Base-by-base conservation (phyloP, 2,329 filamentous ascomycete species). In the Orbilia quercus region DNA sequence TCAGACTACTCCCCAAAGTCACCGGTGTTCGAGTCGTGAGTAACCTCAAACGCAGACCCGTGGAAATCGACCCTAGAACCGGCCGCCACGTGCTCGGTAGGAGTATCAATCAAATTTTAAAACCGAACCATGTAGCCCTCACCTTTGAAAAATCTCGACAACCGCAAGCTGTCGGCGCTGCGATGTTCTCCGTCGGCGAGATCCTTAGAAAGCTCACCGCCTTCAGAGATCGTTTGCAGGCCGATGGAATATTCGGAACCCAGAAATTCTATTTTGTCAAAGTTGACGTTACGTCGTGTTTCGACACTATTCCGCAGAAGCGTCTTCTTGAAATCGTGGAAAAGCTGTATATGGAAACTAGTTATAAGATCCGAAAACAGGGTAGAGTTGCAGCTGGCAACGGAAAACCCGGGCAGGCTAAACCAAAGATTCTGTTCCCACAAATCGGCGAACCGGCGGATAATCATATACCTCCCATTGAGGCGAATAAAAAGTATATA, bases 261-360 rank as follows among this genome's bases (percentile, higher is more conserved):
- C 83, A 80, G 2, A 76, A 76, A 45, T 81, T 97, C 0, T 98
- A 91, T 80, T 96, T 98, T 81, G 93, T 89, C 72, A 99, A 99
- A 79, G 84, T 96, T 11, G 95, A 99, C 78, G 93, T 99, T 18
- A 87, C 91, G 79, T 88, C 91, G 1, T 96, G 94, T 77, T 99
- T 97, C 79, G 95, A 99, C 80, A 96, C 91, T 0, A 97, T 99
- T 47, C 95, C 95, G 0, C 95, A 98, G 79, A 81, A 85, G 23
- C 86, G 87, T 0, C 83, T 98, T 16, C 79, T 97, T 34, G 79
- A 83, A 22, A 82, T 98, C 23, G 85, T 96, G 75, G 31, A 75
- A 18, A 44, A 59, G 6, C 38, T 67, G 18, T 67, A 63, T 14
- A 62, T 66, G 57, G 82, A 84, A 44, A 79, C 42, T 14, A 51